Conservation (phyloP, 2,329 filamentous ascomycete genomes). For the Malbranchea cinnamomea region DNA sequence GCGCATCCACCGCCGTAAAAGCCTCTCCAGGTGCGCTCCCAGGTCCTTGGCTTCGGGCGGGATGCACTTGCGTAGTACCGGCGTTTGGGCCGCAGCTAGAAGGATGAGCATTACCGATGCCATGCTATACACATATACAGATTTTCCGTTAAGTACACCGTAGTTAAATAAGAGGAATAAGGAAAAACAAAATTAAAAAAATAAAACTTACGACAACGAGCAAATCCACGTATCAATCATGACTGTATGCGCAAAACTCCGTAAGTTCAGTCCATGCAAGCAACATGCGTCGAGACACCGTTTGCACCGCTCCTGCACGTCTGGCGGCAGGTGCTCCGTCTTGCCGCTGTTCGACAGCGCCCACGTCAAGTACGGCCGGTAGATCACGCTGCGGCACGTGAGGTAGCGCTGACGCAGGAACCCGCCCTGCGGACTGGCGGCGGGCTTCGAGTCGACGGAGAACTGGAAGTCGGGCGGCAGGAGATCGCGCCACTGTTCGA, state of each 20-base stretch:
- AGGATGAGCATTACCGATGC: slow-evolving; percentile 36
- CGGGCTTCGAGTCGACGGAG: slow-evolving; percentile 17
- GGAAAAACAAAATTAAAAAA: background rate
- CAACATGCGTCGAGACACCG: slow-evolving; percentile 34
- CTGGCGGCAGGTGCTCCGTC: slow-evolving; percentile 16
- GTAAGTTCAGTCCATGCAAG: slow-evolving; percentile 35
- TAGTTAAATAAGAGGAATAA: slow-evolving; percentile 17
- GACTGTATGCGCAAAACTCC: slow-evolving; percentile 36
- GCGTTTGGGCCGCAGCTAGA: slow-evolving; percentile 31
- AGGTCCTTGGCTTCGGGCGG: slow-evolving; percentile 25
- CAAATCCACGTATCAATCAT: slow-evolving; percentile 42
- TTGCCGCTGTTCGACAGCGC: slow-evolving; percentile 27
- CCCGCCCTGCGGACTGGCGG: slow-evolving; percentile 29
- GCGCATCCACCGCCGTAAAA: slow-evolving; percentile 31
- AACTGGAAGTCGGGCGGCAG: slow-evolving; percentile 19
- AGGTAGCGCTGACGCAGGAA: slow-evolving; percentile 38
- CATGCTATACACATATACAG: slow-evolving; percentile 25
- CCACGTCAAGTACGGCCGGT: slow-evolving; percentile 38
- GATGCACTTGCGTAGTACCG: slow-evolving; percentile 24
- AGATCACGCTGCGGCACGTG: slow-evolving; percentile 39
- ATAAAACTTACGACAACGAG: slow-evolving; percentile 32
- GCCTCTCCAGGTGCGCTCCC: slow-evolving; percentile 27
- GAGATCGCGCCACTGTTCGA: slow-evolving; percentile 21
- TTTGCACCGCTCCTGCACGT: slow-evolving; percentile 29
- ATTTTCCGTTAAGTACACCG: slow-evolving; percentile 20